Evolutionary conservation across 129 eudicot species (phyloP).

Genomic region (Escallonia rubra): DNA sequence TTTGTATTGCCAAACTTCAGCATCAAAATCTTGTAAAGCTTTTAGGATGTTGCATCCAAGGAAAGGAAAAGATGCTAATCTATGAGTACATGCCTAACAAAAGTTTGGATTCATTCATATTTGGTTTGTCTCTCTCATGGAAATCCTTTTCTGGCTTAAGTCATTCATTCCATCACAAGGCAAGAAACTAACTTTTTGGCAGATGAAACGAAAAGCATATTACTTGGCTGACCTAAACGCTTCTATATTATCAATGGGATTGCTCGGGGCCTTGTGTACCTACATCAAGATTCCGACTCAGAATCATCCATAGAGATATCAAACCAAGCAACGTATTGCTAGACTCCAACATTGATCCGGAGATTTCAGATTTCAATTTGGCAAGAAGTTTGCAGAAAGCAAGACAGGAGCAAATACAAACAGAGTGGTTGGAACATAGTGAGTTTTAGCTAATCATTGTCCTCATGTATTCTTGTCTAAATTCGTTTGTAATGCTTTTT

Average conservation of each 20-base stretch:
- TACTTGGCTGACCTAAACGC: neutral
- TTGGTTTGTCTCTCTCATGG: neutral
- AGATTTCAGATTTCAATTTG: neutral
- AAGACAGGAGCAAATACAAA: slow-evolving; percentile 1
- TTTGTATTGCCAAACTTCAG: neutral
- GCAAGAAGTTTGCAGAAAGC: neutral
- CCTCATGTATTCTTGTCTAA: neutral
- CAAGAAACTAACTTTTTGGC: neutral
- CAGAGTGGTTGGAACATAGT: slow-evolving; percentile 3
- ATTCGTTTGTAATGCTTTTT: too few species aligned
- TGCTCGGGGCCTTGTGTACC: neutral
- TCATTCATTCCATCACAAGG: neutral
- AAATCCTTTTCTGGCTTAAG: neutral
- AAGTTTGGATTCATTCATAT: neutral
- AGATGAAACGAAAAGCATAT: neutral
- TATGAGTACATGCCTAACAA: slow-evolving; percentile 2
- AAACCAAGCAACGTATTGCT: neutral
- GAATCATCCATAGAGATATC: slow-evolving; percentile 3
- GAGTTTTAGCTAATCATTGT: neutral
- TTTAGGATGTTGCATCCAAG: neutral
- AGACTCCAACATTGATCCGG: neutral
- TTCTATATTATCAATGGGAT: neutral
- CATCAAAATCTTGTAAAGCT: slow-evolving; percentile 3
- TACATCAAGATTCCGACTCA: slow-evolving; percentile 3
- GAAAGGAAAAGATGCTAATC: neutral